phyloP scores from a whole-genome alignment of 139 green algal genomes.

The Trebouxia sp. region DNA sequence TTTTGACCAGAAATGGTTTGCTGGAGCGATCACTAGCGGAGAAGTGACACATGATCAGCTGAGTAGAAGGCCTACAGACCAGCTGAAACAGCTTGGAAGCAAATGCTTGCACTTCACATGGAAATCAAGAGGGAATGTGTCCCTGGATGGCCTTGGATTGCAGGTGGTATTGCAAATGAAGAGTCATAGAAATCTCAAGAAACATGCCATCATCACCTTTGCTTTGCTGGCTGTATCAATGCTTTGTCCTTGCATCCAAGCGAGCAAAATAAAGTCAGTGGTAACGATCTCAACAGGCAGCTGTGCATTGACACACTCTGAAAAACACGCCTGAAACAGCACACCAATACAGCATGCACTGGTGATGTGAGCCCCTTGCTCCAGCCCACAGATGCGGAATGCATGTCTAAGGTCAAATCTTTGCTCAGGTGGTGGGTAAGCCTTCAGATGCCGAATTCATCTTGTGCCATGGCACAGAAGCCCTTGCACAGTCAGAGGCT shows the following conservation, averaged over 20 bases:
- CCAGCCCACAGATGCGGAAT: too few relatives aligned
- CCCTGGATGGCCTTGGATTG: constrained; percentile 58
- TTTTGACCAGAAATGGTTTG: constrained; percentile 73
- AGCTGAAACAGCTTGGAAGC: constrained; percentile 64
- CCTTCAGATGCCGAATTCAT: constrained; percentile 82
- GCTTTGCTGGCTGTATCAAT: too few relatives aligned
- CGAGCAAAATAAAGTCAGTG: too few relatives aligned
- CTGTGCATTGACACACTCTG: too few relatives aligned
- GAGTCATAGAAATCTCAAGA: too few relatives aligned
- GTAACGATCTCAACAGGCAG: too few relatives aligned
- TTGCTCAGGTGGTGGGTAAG: constrained; percentile 46
- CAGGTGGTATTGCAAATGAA: too few relatives aligned
- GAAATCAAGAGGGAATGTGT: constrained; percentile 64
- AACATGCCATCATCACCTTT: too few relatives aligned
- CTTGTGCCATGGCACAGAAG: constrained; percentile 89
- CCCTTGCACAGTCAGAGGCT: constrained; percentile 33
- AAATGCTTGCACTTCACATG: constrained; percentile 90
- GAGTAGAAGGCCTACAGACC: constrained; percentile 34
- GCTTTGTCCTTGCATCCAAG: too few relatives aligned
- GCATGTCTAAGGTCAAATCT: neutral
- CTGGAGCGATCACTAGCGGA: constrained; percentile 78
- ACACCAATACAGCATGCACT: too few relatives aligned
- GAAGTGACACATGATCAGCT: constrained; percentile 76
- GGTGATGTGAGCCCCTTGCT: too few relatives aligned
- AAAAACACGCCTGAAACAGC: too few relatives aligned